These are phyloP conservation scores for Jamesozyma spencerorum DNA, from an alignment of 805 yeast species.

Conservation along the genomic window DNA sequence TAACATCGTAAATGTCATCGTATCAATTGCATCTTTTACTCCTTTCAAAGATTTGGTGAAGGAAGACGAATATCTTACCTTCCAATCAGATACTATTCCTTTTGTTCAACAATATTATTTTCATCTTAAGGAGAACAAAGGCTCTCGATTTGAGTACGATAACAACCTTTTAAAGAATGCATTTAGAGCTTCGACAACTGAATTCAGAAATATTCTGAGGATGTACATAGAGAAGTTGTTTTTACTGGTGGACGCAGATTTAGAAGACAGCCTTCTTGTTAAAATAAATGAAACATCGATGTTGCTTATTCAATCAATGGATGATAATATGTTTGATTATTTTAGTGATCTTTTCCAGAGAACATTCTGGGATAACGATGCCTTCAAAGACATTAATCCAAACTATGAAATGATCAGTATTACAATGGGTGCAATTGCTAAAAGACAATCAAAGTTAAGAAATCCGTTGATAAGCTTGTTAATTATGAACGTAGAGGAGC, in stretches of 20 bases:
- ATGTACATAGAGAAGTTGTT: constrained; percentile 52
- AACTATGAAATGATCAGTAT: constrained; percentile 61
- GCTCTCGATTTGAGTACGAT: constrained; percentile 34
- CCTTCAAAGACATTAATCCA: constrained; percentile 48
- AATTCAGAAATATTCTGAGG: constrained; percentile 52
- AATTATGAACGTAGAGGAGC: constrained; percentile 45
- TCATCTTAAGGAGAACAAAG: constrained; percentile 31
- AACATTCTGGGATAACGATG: constrained; percentile 40
- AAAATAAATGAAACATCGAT: constrained; percentile 39
- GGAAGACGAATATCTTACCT: constrained; percentile 33
- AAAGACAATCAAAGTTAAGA: constrained; percentile 37
- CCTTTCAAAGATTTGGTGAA: constrained; percentile 55
- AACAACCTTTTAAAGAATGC: constrained; percentile 44
- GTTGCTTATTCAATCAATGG: constrained; percentile 47
- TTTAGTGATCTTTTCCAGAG: constrained; percentile 34
- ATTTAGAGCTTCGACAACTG: constrained; percentile 61
- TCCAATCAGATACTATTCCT: constrained; percentile 37
- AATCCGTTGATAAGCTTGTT: constrained; percentile 20
- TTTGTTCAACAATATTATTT: constrained; percentile 59
- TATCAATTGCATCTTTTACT: constrained; percentile 58
- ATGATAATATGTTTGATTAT: constrained; percentile 43
- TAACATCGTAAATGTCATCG: constrained; percentile 57
- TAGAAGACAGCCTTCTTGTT: constrained; percentile 30
- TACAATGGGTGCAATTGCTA: constrained; percentile 62
- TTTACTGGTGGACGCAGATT: constrained; percentile 47